Evolutionary conservation across 192 early-diverging fungal species (phyloP).

Genomic region (Podila epicladia): DNA sequence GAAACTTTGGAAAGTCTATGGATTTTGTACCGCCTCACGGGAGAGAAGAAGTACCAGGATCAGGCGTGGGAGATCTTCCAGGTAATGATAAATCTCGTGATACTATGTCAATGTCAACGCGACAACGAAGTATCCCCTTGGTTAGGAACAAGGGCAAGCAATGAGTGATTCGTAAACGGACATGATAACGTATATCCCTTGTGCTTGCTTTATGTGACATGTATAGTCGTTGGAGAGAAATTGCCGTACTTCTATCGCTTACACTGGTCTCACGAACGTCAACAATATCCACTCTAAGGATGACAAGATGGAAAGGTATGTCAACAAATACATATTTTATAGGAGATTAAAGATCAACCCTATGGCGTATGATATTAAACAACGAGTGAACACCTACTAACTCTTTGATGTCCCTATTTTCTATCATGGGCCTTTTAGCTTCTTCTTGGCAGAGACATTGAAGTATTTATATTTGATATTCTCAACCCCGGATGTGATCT

Average conservation of each 20-base stretch:
- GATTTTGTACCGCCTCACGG: slow-evolving; percentile 78
- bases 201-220: not conserved
- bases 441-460: slow-evolving; percentile 94
- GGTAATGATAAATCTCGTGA: slow-evolving; percentile 27
- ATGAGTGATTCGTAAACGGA: not conserved
- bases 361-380: not conserved
- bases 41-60: slow-evolving; percentile 70
- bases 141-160: not conserved
- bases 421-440: slow-evolving; percentile 52
- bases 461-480: slow-evolving; percentile 96
- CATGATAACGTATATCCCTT: not conserved
- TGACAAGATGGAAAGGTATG: slow-evolving; percentile 64
- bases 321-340: not conserved
- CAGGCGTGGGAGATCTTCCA: slow-evolving; percentile 76
- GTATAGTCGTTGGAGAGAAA: slow-evolving; percentile 56
- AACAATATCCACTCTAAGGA: slow-evolving; percentile 41
- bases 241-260: slow-evolving; percentile 58
- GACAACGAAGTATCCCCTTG: too few relatives aligned
- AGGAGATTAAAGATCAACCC: not conserved
- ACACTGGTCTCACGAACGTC: slow-evolving; percentile 60
- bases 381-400: not conserved
- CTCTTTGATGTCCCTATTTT: not conserved
- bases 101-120: not conserved
- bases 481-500: slow-evolving; percentile 63
- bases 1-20: slow-evolving; percentile 81